Conservation (phyloP, 2,329 filamentous ascomycete genomes). For the Ceratocystis huliohia region DNA sequence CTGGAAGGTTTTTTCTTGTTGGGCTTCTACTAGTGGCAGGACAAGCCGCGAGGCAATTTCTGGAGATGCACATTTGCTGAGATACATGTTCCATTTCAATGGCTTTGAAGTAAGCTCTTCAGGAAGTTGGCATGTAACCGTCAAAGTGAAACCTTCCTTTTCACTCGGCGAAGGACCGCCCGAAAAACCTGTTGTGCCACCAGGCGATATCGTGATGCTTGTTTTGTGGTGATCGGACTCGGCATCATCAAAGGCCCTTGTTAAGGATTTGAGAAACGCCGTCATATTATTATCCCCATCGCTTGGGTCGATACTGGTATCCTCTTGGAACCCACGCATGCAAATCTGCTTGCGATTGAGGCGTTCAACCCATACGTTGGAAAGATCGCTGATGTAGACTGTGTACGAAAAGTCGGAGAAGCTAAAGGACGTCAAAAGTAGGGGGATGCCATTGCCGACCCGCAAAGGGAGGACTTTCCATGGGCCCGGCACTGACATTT, state of each 20-base stretch:
- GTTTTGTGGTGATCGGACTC: constrained; percentile 34
- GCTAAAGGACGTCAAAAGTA: constrained; percentile 49
- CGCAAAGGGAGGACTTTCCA: constrained; percentile 40
- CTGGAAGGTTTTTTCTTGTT: constrained; percentile 32
- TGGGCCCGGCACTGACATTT: constrained; percentile 28
- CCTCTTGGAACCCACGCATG: constrained; percentile 46
- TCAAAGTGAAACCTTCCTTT: constrained; percentile 37
- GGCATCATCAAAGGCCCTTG: constrained; percentile 38
- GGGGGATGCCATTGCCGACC: constrained; percentile 36
- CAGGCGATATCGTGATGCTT: constrained; percentile 33
- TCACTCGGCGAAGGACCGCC: constrained; percentile 25
- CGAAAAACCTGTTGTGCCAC: constrained; percentile 15
- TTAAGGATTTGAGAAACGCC: constrained; percentile 53
- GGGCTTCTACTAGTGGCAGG: constrained; percentile 39
- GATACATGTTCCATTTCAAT: constrained; percentile 51
- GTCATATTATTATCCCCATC: constrained; percentile 54
- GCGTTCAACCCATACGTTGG: constrained; percentile 58
- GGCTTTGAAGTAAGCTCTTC: constrained; percentile 38
- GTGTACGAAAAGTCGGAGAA: constrained; percentile 47
- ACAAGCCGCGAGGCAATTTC: constrained; percentile 38
- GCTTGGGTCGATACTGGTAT: constrained; percentile 61
- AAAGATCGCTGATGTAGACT: constrained; percentile 57
- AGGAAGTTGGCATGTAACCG: constrained; percentile 49
- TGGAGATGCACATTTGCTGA: constrained; percentile 36
- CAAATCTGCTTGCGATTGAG: constrained; percentile 51